phyloP scores from a whole-genome alignment of 2,329 filamentous ascomycete genomes.

The Trichoderma sp. region DNA sequence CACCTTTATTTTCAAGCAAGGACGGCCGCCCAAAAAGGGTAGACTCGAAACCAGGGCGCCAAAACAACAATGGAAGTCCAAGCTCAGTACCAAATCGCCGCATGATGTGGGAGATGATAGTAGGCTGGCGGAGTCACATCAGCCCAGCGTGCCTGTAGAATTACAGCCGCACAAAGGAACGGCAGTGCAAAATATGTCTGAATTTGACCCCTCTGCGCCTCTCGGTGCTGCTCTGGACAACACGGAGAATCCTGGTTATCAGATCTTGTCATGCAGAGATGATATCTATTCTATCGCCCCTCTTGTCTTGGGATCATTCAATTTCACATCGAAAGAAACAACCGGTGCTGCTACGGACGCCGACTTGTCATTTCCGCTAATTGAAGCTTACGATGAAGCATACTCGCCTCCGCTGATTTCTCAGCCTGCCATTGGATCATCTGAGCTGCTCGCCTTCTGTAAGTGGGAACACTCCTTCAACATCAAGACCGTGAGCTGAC shows the following conservation, averaged over 20 bases:
- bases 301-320: neutral
- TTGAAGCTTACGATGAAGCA: neutral
- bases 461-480: neutral
- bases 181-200: neutral
- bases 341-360: neutral
- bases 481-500: neutral
- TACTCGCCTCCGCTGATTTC: neutral
- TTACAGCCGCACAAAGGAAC: neutral
- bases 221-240: neutral
- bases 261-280: neutral
- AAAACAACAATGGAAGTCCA: neutral
- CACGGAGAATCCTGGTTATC: neutral
- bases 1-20: conserved; percentile 22
- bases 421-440: neutral
- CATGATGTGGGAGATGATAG: too few species aligned
- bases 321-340: neutral
- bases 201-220: neutral
- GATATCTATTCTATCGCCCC: neutral
- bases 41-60: neutral
- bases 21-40: conserved; percentile 2
- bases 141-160: neutral
- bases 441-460: conserved; percentile 25
- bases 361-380: neutral
- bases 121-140: too few species aligned
- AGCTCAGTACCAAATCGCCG: too few species aligned